These are phyloP conservation scores for Leccinum aurantiacum DNA, from an alignment of 768 basidiomycete species.

Conservation along the genomic window DNA sequence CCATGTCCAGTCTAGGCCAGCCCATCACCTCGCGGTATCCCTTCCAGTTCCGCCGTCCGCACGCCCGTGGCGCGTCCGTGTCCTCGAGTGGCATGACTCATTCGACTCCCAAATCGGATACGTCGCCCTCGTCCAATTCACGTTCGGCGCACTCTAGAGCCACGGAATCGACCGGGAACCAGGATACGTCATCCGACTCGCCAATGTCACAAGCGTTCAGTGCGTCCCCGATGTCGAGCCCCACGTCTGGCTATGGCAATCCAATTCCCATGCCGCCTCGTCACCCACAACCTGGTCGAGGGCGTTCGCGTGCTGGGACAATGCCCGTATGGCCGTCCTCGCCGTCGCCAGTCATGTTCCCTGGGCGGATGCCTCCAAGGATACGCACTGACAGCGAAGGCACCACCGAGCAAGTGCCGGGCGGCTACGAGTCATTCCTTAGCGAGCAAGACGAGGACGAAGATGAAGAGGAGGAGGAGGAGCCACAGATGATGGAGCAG, in stretches of 20 bases:
- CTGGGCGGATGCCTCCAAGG: constrained; percentile 26
- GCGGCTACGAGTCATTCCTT: constrained; percentile 33
- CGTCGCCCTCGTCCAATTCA: constrained; percentile 39
- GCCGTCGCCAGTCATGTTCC: constrained; percentile 36
- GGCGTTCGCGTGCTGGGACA: constrained; percentile 39
- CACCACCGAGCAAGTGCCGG: constrained; percentile 26
- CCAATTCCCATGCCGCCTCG: constrained; percentile 52
- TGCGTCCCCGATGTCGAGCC: constrained; percentile 38
- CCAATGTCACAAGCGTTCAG: constrained; percentile 46
- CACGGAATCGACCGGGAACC: constrained; percentile 64
- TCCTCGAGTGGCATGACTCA: constrained; percentile 45
- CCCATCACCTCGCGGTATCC: constrained; percentile 71
- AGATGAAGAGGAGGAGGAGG: constrained; percentile 36
- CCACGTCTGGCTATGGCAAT: constrained; percentile 33
- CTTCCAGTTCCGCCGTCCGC: constrained; percentile 57
- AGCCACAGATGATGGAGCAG: constrained; percentile 40
- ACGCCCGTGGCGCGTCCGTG: constrained; percentile 41
- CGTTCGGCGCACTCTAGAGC: constrained; percentile 42
- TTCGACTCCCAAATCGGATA: constrained; percentile 37
- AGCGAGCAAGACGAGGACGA: constrained; percentile 35
- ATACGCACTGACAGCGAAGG: constrained; percentile 30
- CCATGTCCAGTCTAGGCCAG: constrained; percentile 83
- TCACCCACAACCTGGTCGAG: constrained; percentile 41
- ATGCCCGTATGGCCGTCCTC: constrained; percentile 38
- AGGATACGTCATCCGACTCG: constrained; percentile 56